Conservation (phyloP, 2,329 filamentous ascomycete species). For the Verticillium isaacii region DNA sequence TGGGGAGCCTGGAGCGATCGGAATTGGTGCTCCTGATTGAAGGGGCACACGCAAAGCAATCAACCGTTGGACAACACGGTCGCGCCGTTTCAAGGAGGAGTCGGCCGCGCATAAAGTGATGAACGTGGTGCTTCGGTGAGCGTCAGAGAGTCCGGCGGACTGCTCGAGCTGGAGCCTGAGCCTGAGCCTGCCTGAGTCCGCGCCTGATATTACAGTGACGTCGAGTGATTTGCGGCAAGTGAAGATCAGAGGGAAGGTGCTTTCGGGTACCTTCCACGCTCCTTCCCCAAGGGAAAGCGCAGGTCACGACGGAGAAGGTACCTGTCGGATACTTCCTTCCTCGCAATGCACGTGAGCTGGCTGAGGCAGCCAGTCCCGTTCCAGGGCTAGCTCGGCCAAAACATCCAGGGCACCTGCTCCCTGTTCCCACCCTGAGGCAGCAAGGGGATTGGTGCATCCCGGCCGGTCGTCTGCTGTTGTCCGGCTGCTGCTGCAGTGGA, state of each 20-base stretch:
- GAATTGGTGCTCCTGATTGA: background rate
- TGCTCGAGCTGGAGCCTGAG: background rate
- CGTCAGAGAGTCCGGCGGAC: background rate
- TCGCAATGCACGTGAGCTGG: background rate
- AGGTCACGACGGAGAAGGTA: background rate
- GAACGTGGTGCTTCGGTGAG: background rate
- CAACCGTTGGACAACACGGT: background rate
- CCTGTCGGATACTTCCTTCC: background rate
- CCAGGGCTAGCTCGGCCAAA: background rate
- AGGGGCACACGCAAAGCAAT: background rate
- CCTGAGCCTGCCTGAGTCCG: background rate
- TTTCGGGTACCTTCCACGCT: background rate
- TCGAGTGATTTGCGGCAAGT: background rate
- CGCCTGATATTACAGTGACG: background rate
- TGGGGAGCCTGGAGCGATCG: background rate
- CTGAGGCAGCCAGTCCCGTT: background rate
- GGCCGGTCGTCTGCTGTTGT: background rate
- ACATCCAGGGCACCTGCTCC: background rate
- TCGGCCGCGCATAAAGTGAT: background rate
- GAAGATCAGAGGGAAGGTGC: background rate
- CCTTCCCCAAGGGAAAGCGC: background rate
- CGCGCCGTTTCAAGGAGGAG: background rate
- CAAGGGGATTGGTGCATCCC: background rate
- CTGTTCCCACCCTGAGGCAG: background rate
- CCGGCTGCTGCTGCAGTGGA: background rate